phyloP scores from a whole-genome alignment of 208 protist genomes.

The Crithidia sp. region DNA sequence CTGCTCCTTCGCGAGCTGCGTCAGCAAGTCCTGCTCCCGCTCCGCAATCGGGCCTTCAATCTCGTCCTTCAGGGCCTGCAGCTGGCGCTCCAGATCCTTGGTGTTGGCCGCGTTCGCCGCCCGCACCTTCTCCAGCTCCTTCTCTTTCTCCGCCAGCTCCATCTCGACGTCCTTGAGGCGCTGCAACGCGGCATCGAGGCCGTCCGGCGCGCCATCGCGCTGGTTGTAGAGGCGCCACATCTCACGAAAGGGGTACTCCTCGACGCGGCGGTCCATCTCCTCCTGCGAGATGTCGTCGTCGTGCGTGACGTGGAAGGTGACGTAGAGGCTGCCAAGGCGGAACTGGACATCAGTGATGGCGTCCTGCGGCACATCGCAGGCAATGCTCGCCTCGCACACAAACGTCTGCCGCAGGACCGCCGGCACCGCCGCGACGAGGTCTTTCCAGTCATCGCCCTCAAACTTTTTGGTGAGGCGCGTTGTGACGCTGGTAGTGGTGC shows the following conservation, averaged over 20 bases:
- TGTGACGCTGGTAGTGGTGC: background rate
- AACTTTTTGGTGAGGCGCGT: conserved; percentile 71
- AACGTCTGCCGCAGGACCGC: conserved; percentile 55
- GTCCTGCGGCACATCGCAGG: conserved; percentile 46
- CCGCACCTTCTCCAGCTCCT: conserved; percentile 50
- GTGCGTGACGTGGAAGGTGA: conserved; percentile 84
- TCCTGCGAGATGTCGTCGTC: conserved; percentile 72
- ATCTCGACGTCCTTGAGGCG: conserved; percentile 65
- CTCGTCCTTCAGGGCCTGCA: conserved; percentile 38
- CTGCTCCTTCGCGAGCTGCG: conserved; percentile 58
- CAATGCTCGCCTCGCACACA: conserved; percentile 55
- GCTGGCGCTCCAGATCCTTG: conserved; percentile 44
- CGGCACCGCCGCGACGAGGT: conserved; percentile 43
- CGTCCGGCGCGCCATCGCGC: conserved; percentile 56
- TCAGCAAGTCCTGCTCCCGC: conserved; percentile 50
- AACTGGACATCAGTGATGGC: conserved; percentile 59
- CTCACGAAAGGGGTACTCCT: conserved; percentile 80
- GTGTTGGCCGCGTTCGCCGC: conserved; percentile 39
- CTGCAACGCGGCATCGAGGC: conserved; percentile 64
- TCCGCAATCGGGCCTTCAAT: conserved; percentile 41
- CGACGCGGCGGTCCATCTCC: conserved; percentile 75
- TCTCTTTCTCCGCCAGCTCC: conserved; percentile 50
- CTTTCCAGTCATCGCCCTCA: conserved; percentile 79
- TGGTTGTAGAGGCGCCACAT: conserved; percentile 82
- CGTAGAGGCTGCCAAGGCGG: conserved; percentile 84